Percentiles rank a stretch among this genome's conserved stretches.
These are phyloP conservation scores for Alternaria postmessia DNA, from an alignment of 2,329 filamentous ascomycete genomes.

Conservation along the genomic window DNA sequence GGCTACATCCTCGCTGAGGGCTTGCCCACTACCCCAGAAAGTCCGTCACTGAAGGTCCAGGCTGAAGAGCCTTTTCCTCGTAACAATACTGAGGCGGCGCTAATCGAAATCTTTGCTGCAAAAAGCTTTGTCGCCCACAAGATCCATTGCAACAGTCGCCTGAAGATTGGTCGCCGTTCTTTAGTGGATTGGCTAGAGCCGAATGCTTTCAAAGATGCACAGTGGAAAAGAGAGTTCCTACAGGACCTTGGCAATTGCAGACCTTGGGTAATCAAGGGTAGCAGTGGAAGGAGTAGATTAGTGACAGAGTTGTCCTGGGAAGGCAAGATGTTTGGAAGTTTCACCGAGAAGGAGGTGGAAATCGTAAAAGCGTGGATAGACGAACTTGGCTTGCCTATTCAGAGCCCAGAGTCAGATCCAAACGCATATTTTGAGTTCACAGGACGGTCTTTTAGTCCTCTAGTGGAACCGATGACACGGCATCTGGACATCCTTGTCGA, in stretches of 20 bases:
- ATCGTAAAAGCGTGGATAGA: constrained; percentile 54
- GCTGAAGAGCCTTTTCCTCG: constrained; percentile 16
- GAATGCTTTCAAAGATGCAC: constrained; percentile 33
- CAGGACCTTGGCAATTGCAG: constrained; percentile 44
- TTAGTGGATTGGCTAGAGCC: constrained; percentile 56
- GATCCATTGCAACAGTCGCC: constrained; percentile 53
- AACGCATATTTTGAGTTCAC: constrained; percentile 33
- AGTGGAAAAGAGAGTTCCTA: constrained; percentile 51
- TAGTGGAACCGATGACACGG: background rate
- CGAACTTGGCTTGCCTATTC: constrained; percentile 29
- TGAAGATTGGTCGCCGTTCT: constrained; percentile 50
- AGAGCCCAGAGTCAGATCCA: constrained; percentile 11
- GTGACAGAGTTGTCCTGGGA: constrained; percentile 56
- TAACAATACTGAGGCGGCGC: constrained; percentile 18
- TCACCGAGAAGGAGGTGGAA: constrained; percentile 55
- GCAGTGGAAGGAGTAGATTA: constrained; percentile 52
- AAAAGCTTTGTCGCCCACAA: constrained; percentile 52
- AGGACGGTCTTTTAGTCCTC: constrained; percentile 2
- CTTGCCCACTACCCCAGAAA: constrained; percentile 32
- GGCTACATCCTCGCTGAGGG: constrained; percentile 52
- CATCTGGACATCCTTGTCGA: constrained; percentile 13
- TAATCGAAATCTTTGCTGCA: constrained; percentile 46
- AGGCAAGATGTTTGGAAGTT: constrained; percentile 61
- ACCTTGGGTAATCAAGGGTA: constrained; percentile 55
- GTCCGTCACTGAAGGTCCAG: constrained; percentile 22